Percentiles rank a stretch among this genome's conserved stretches.
phyloP scores from a whole-genome alignment of 352 stramenopile genomes.

The Globisporangium rhizosaccharum region DNA sequence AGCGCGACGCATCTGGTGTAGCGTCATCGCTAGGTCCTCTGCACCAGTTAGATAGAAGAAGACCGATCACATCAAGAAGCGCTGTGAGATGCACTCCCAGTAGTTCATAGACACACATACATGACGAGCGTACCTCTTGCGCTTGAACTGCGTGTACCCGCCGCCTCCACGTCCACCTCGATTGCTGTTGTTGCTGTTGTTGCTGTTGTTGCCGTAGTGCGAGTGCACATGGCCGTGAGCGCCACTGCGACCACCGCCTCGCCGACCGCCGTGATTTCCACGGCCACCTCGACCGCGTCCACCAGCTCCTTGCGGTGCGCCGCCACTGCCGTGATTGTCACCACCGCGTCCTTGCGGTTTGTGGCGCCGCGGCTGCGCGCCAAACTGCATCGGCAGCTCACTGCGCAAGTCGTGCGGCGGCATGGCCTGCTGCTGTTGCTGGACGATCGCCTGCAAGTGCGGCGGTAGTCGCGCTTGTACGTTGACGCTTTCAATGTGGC shows the following conservation, averaged over 20 bases:
- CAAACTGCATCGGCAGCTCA: slow-evolving; percentile 12
- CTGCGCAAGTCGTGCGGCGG: slow-evolving; percentile 8
- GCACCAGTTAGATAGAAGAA: neutral
- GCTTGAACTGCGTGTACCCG: slow-evolving; percentile 26
- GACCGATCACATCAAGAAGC: neutral
- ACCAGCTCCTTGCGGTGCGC: neutral
- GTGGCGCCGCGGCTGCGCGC: slow-evolving; percentile 29
- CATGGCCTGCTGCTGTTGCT: slow-evolving; percentile 13
- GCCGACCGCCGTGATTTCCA: slow-evolving; percentile 8
- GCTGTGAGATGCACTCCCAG: neutral
- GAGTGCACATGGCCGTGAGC: neutral
- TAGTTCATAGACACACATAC: neutral
- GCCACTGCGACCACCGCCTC: slow-evolving; percentile 11
- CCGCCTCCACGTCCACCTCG: neutral
- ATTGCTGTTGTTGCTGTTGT: no score
- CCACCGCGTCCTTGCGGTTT: slow-evolving; percentile 13
- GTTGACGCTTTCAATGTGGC: neutral
- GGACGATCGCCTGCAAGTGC: slow-evolving; percentile 51
- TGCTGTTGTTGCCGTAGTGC: no score
- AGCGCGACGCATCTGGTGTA: slow-evolving; percentile 28
- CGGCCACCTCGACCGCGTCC: slow-evolving; percentile 19
- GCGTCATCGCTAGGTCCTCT: slow-evolving; percentile 36
- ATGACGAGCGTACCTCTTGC: slow-evolving; percentile 28
- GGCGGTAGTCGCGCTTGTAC: slow-evolving; percentile 25
- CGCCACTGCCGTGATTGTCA: slow-evolving; percentile 8